phyloP scores from a whole-genome alignment of 2,329 filamentous ascomycete genomes.

The Ascochyta pisi region DNA sequence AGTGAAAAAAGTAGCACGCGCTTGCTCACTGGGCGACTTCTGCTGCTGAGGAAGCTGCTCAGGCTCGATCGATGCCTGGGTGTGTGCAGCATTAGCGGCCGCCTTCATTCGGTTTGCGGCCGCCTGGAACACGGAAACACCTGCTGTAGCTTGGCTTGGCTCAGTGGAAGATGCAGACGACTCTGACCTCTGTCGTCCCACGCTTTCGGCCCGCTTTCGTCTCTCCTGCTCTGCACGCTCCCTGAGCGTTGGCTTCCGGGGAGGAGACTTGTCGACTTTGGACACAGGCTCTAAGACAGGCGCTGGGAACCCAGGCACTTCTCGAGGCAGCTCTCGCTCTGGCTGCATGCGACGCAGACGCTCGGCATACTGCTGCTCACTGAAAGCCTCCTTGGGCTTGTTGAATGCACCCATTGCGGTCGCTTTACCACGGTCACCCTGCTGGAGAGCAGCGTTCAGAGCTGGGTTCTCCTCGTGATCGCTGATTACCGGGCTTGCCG shows the following conservation, averaged over 20 bases:
- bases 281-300: constrained; percentile 15
- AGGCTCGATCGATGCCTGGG: constrained; percentile 17
- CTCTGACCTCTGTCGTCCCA: constrained; percentile 36
- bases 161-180: constrained; percentile 34
- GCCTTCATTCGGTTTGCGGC: constrained; percentile 54
- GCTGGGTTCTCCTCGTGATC: constrained; percentile 72
- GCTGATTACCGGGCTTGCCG: constrained; percentile 71
- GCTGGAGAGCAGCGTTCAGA: constrained; percentile 69
- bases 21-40: constrained; percentile 25
- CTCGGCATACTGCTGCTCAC: constrained; percentile 84
- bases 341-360: constrained; percentile 82
- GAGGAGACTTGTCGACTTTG: constrained; percentile 29
- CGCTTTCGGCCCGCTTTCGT: constrained; percentile 40
- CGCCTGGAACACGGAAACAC: constrained; percentile 56
- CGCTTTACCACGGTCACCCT: constrained; percentile 80
- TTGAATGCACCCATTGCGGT: constrained; percentile 76
- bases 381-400: constrained; percentile 77
- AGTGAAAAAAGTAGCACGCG: constrained; percentile 39
- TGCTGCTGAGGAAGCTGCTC: constrained; percentile 8
- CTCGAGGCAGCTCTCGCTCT: constrained; percentile 69
- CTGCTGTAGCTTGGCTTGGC: constrained; percentile 39
- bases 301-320: constrained; percentile 17
- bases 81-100: constrained; percentile 27
- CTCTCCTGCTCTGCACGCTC: constrained; percentile 47
- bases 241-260: constrained; percentile 37